Base-by-base conservation (phyloP, 345 rosid genomes). In the Schrenkiella parvula region DNA sequence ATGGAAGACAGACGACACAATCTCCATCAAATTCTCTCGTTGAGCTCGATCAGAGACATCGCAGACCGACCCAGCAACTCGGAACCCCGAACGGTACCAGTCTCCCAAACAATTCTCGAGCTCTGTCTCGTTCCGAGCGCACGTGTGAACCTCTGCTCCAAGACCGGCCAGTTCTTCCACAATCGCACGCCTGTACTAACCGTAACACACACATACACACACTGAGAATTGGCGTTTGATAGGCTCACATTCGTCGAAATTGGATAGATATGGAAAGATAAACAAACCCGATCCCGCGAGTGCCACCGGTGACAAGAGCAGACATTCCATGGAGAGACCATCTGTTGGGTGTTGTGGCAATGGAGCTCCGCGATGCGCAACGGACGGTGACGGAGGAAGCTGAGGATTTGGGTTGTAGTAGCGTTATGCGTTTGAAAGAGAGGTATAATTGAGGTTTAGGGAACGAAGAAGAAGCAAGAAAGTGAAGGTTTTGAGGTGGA, bases 111-210 rank as follows among this genome's bases (percentile, higher is more conserved):
- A 72, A 3, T 72, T 37, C 1, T 74, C 66, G 0, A 89, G 83
- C 82, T 89, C 90, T 10, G 28, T 68, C 70, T 68, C 83, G 46
- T 82, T 83, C 53, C 96, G 81, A 48, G 86, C 82, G 66, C 96
- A 91, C 2, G 91, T 87, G 71, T 89, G 88, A 50, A 91, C 88
- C 66, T 69, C 67, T 44, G 97, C 95, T 57, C 92, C 97, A 64
- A 87, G 81, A 35, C 82, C 84, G 18, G 66, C 82, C 50, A 91
- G 66, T 62, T 91, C 97, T 78, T 85, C 87, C 79, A 89, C 97
- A 50, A 87, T 59, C 18, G 96, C 96, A 46, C 84, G 83, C 78
- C 96, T 91, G 62, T 32, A 46, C 0, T 42, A 41, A 53, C 31
- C 15, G 31, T 50, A 47, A 46, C 14, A 46, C 29, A 82, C 63